Evolutionary conservation across 768 basidiomycete genomes (phyloP), one percentile per base, ranked within the genome.

Genomic region (Trametes cingulata): DNA sequence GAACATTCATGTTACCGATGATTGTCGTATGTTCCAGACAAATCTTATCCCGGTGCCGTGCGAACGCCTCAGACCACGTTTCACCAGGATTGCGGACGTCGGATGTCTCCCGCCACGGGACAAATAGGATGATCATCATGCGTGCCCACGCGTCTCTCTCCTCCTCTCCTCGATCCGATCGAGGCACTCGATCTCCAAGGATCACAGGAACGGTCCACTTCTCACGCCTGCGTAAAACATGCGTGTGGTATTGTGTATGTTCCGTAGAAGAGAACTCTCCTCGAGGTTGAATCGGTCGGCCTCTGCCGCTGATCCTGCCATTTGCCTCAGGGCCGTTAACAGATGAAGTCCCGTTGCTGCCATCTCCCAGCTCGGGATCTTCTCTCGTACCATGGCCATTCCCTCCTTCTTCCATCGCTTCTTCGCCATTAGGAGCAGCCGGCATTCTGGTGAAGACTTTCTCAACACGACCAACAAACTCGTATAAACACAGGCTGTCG

Each of bases 171-270:
- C 49, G 8, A 36, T 63, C 62, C 1, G 19, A 5, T 1, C 62
- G 55, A 0, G 62, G 58, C 3, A 63, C 17, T 2, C 29, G 43
- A 4, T 49, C 39, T 9, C 58, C 62, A 0, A 63, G n/a, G 4
- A 61, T 15, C 8, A 66, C 62, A 20, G 64, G 64, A 9, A 65
- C 33, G 1, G 42, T 12, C 24, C 50, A 50, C 6, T 2, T 24
- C 3, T 17, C 20, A 19, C 60, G 39, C 22, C 46, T 35, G 2
- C 60, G 24, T n/a, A 49, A 7, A 8, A 48, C 9, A 37, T 64
- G 59, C 8, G 60, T 57, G 0, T 25, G 4, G 41, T 36, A 52
- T 33, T 51, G 51, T 0, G 60, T 54, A 50, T 64, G 59, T 3
- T 24, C 7, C 4, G 36, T 37, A 5, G 17, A 12, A 6, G 40